A percentile compares a stretch with the other conserved stretches of the same genome.
Evolutionary conservation across 495 filamentous ascomycete genomes (phyloP).

Genomic region (Talaromyces wortmannii): DNA sequence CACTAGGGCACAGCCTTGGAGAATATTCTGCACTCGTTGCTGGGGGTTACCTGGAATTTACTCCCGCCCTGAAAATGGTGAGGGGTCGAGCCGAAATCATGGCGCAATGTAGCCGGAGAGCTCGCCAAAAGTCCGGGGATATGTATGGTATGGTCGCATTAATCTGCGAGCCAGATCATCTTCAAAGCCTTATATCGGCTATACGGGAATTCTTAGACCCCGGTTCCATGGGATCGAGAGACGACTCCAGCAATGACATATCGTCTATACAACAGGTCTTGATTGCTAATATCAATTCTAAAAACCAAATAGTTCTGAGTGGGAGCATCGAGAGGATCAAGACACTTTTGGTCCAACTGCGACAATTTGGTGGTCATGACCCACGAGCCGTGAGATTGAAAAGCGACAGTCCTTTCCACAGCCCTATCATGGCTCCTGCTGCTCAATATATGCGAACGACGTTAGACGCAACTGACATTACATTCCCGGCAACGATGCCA

Average conservation of each 20-base stretch:
- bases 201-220: constrained; percentile 79
- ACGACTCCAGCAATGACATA: constrained; percentile 56
- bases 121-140: constrained; percentile 56
- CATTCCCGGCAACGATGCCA: constrained; percentile 66
- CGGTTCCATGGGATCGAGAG: constrained; percentile 50
- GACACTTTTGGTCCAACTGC: constrained; percentile 77
- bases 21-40: constrained; percentile 90
- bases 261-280: constrained; percentile 78
- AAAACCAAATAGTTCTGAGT: constrained; percentile 92
- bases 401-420: constrained; percentile 90
- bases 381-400: constrained; percentile 82
- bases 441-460: constrained; percentile 61
- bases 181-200: constrained; percentile 57
- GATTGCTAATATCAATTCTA: constrained; percentile 92
- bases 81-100: constrained; percentile 77
- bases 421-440: constrained; percentile 84
- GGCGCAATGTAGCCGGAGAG: constrained; percentile 64
- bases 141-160: constrained; percentile 89
- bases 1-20: constrained; percentile 89
- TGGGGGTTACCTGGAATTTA: constrained; percentile 66
- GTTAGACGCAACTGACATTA: constrained; percentile 51
- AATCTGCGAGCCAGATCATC: constrained; percentile 72
- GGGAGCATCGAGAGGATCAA: constrained; percentile 82
- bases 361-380: constrained; percentile 91
- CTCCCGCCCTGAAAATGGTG: constrained; percentile 72